Conservation (phyloP, 805 yeast genomes). For the Myxozyma sirexii region DNA sequence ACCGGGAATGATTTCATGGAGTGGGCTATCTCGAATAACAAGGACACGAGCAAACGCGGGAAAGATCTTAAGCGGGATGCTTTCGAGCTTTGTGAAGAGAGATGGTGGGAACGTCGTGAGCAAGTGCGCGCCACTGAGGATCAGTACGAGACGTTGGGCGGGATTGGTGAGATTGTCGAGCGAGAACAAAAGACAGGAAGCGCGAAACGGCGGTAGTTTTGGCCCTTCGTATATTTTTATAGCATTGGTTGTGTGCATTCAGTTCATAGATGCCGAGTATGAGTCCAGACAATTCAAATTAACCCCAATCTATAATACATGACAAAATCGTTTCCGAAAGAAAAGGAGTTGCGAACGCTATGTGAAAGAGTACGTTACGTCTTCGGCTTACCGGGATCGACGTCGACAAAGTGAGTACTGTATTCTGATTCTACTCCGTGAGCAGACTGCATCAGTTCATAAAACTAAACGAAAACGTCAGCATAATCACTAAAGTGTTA, state of each 20-base stretch:
- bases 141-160: constrained; percentile 83
- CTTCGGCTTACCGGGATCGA: background rate
- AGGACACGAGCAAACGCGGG: constrained; percentile 79
- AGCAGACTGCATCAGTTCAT: constrained; percentile 51
- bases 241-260: background rate
- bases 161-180: constrained; percentile 85
- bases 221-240: background rate
- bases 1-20: constrained; percentile 85
- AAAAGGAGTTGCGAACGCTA: background rate
- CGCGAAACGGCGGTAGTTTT: constrained; percentile 24
- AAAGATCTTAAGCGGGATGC: constrained; percentile 86
- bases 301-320: background rate
- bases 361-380: background rate
- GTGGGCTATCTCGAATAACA: constrained; percentile 59
- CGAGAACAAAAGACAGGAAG: constrained; percentile 48
- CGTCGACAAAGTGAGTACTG: constrained; percentile 19
- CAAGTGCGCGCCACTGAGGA: constrained; percentile 88
- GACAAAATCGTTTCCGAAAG: background rate
- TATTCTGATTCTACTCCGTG: constrained; percentile 44
- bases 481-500: background rate
- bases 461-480: constrained; percentile 37
- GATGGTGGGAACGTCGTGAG: constrained; percentile 99
- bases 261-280: too few relatives aligned
- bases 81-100: constrained; percentile 85
- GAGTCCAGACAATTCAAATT: too few relatives aligned